phyloP scores from a whole-genome alignment of 83 land plant genomes.

The Picea abies region DNA sequence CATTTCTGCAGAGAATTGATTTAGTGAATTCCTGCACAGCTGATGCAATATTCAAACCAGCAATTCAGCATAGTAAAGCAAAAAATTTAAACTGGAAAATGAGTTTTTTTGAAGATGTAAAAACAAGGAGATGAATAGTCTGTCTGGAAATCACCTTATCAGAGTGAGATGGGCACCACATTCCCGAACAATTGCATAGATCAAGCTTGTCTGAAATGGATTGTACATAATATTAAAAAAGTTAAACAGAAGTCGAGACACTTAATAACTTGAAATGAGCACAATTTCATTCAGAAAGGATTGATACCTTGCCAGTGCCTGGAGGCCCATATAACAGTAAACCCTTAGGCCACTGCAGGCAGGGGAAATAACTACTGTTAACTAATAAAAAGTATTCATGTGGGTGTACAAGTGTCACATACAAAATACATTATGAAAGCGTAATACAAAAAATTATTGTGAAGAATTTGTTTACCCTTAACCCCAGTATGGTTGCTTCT shows the following conservation, averaged over 20 bases:
- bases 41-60: not conserved
- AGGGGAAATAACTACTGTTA: slow-evolving; percentile 1
- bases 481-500: slow-evolving; percentile 10
- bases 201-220: slow-evolving; percentile 79
- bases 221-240: not conserved
- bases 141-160: slow-evolving; percentile 45
- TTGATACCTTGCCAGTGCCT: slow-evolving; percentile 88
- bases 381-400: not conserved
- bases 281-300: not conserved
- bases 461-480: slow-evolving; percentile 4
- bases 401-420: no score
- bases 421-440: not conserved
- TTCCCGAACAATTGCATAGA: slow-evolving; percentile 82
- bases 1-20: not conserved
- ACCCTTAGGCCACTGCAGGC: slow-evolving; percentile 85
- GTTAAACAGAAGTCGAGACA: not conserved
- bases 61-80: not conserved
- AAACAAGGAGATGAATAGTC: not conserved
- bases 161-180: slow-evolving; percentile 69
- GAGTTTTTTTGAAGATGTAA: not conserved
- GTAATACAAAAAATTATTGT: not conserved
- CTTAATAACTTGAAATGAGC: not conserved
- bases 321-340: slow-evolving; percentile 90
- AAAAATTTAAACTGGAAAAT: not conserved
- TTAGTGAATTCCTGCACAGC: not conserved